phyloP scores from a whole-genome alignment of 768 basidiomycete species.

The Exsudoporus frostii region DNA sequence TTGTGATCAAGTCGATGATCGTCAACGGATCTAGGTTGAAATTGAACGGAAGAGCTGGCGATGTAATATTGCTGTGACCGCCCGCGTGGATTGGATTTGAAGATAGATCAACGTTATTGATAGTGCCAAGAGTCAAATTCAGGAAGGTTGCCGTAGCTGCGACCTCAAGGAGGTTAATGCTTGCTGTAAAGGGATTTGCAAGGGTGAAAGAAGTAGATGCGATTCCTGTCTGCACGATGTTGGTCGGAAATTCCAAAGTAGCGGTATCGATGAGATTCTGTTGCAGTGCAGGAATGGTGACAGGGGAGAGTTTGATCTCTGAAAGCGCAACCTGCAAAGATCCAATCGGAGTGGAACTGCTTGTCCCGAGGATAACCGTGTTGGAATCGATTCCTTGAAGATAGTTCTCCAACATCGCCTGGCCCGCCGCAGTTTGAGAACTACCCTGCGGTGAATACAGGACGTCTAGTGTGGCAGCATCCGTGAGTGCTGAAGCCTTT shows the following conservation, averaged over 20 bases:
- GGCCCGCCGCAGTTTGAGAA: constrained; percentile 49
- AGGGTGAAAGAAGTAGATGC: constrained; percentile 58
- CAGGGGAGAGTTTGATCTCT: constrained; percentile 55
- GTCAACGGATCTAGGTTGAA: constrained; percentile 63
- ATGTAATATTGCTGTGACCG: constrained; percentile 58
- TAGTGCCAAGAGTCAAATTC: constrained; percentile 54
- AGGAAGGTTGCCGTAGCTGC: constrained; percentile 53
- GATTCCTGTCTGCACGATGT: constrained; percentile 59
- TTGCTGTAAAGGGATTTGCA: constrained; percentile 69
- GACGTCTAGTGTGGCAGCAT: constrained; percentile 40
- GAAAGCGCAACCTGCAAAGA: constrained; percentile 63
- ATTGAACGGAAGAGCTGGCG: constrained; percentile 52
- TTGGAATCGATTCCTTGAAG: constrained; percentile 58
- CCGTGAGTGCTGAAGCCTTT: background rate
- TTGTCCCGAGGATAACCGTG: constrained; percentile 55
- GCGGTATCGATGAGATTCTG: constrained; percentile 57
- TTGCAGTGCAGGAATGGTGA: constrained; percentile 62
- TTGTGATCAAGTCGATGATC: constrained; percentile 54
- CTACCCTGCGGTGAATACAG: constrained; percentile 56
- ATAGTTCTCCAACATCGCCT: constrained; percentile 59
- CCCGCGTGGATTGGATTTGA: constrained; percentile 55
- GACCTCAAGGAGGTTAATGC: constrained; percentile 59
- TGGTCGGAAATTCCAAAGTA: constrained; percentile 55
- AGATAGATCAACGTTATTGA: constrained; percentile 53
- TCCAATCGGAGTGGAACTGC: constrained; percentile 52